These are phyloP conservation scores for Metschnikowia lochheadii DNA, from an alignment of 805 yeast genomes.

Conservation along the genomic window DNA sequence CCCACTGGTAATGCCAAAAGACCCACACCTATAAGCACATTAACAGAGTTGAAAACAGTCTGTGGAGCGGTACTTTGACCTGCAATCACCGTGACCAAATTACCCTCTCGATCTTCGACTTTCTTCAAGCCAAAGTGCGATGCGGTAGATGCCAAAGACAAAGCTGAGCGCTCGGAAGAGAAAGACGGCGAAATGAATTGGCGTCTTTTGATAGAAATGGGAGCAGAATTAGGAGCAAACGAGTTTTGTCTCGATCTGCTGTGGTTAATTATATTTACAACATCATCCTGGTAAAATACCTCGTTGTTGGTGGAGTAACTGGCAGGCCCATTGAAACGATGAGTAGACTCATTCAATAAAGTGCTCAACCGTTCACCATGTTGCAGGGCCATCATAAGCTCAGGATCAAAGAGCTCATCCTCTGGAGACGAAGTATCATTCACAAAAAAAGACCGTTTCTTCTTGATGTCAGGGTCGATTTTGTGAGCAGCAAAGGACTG, in stretches of 20 bases:
- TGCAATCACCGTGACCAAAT: constrained; percentile 62
- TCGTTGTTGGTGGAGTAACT: constrained; percentile 23
- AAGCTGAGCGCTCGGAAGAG: constrained; percentile 37
- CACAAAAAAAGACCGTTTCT: constrained; percentile 58
- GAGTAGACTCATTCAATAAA: constrained; percentile 28
- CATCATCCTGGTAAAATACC: constrained; percentile 39
- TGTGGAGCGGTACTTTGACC: constrained; percentile 81
- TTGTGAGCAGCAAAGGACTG: constrained; percentile 49
- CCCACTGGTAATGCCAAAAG: constrained; percentile 65
- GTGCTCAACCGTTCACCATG: constrained; percentile 63
- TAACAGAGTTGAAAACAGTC: constrained; percentile 63
- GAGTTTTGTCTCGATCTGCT: constrained; percentile 29
- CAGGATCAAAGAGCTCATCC: constrained; percentile 68
- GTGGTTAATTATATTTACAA: constrained; percentile 23
- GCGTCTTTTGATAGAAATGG: constrained; percentile 26
- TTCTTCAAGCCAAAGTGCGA: constrained; percentile 54
- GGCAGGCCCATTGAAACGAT: constrained; percentile 6
- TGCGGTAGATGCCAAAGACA: constrained; percentile 36
- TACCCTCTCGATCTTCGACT: constrained; percentile 69
- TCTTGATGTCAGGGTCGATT: constrained; percentile 51
- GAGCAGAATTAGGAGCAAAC: constrained; percentile 9
- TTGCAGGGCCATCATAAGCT: constrained; percentile 59
- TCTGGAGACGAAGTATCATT: constrained; percentile 26
- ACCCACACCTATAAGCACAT: constrained; percentile 66
- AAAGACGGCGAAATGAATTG: constrained; percentile 40